These are phyloP conservation scores for Coemansia sp. DNA, from an alignment of 192 early-diverging fungal genomes.

Conservation along the genomic window DNA sequence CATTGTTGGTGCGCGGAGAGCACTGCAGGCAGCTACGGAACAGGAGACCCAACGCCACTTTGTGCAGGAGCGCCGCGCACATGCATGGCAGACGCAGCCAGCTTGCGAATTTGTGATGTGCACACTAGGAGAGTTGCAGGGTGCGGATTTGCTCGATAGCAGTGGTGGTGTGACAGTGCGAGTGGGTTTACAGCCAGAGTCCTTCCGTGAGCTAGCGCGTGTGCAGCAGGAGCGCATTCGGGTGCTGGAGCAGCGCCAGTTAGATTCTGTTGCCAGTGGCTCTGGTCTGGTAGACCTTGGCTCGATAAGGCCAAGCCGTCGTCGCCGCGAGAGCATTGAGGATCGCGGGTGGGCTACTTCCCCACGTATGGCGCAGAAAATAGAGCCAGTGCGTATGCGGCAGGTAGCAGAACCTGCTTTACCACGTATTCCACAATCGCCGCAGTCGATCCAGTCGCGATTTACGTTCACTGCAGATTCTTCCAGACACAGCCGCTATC, in stretches of 20 bases:
- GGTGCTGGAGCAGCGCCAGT: conserved; percentile 19
- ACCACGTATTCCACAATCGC: background rate
- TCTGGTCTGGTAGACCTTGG: too few relatives aligned
- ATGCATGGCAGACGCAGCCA: conserved; percentile 10
- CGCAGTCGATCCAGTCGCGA: background rate
- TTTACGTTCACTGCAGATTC: too few relatives aligned
- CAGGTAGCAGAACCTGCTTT: background rate
- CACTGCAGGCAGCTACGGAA: conserved; percentile 21
- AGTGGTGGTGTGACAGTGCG: conserved; percentile 26
- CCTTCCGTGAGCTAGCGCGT: conserved; percentile 20
- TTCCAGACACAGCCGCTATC: too few relatives aligned
- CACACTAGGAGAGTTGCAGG: conserved; percentile 16
- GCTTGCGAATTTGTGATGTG: conserved; percentile 26
- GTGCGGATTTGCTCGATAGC: conserved; percentile 3
- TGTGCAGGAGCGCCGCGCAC: background rate
- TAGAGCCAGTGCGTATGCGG: too few relatives aligned
- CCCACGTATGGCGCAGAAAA: conserved; percentile 18
- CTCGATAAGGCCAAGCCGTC: too few relatives aligned
- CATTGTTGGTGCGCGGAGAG: conserved; percentile 4
- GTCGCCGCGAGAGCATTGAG: conserved; percentile 22
- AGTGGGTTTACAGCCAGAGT: conserved; percentile 24
- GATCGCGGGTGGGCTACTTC: conserved; percentile 41
- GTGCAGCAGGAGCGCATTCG: conserved; percentile 31
- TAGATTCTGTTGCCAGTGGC: too few relatives aligned
- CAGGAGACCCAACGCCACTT: conserved; percentile 16